phyloP scores from a whole-genome alignment of 352 stramenopile species.

The Phytophthora sp. region DNA sequence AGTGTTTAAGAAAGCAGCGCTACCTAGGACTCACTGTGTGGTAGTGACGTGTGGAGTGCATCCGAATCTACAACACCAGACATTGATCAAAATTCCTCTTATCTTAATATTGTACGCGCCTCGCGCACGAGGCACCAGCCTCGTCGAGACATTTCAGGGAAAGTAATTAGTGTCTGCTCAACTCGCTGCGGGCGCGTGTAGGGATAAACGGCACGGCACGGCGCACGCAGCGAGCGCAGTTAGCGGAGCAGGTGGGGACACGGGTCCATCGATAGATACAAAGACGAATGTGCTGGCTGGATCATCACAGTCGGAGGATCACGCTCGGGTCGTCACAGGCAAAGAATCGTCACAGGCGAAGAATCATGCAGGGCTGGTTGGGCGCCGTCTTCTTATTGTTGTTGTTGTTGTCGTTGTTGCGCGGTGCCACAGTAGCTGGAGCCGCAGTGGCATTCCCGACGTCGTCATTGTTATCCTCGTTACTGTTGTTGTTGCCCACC shows the following conservation, averaged over 20 bases:
- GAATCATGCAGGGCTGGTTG: slow-evolving; percentile 26
- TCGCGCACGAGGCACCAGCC: neutral
- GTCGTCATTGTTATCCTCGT: neutral
- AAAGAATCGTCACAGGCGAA: slow-evolving; percentile 27
- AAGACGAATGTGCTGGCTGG: slow-evolving; percentile 9
- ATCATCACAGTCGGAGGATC: neutral
- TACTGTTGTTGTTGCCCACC: neutral
- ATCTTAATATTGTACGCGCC: slow-evolving; percentile 24
- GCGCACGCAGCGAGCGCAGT: slow-evolving; percentile 29
- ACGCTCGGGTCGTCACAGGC: slow-evolving; percentile 1
- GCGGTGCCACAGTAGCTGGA: slow-evolving; percentile 12
- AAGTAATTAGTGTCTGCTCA: slow-evolving; percentile 39
- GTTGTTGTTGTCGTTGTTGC: slow-evolving; percentile 17
- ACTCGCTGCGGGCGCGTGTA: slow-evolving; percentile 17
- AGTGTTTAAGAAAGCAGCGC: no score
- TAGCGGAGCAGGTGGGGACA: slow-evolving; percentile 18
- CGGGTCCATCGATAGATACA: slow-evolving; percentile 28
- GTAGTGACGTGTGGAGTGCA: neutral
- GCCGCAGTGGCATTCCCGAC: neutral
- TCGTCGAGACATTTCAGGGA: slow-evolving; percentile 13
- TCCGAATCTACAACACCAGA: slow-evolving; percentile 21
- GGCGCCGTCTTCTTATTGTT: no score
- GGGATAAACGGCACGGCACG: slow-evolving; percentile 7
- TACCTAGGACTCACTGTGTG: no score
- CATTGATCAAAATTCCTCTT: slow-evolving; percentile 10